A percentile compares a stretch with the other conserved stretches of the same genome.
Conservation (phyloP, 1,139 yeast species). For the Magnusiomyces suaveolens region DNA sequence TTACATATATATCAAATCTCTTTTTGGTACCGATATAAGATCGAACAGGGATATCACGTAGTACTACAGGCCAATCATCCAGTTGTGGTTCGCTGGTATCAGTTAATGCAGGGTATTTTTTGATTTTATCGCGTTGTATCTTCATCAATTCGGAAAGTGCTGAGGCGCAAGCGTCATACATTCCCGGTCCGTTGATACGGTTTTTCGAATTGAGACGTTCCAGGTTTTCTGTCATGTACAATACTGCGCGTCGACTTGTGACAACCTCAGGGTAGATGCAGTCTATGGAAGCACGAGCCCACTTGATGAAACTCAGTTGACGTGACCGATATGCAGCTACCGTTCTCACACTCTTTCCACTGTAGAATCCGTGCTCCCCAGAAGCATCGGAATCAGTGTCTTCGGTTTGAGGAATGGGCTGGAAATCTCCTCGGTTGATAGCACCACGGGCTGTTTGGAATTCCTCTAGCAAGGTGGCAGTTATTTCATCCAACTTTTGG, state of each 20-base stretch:
- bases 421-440: not conserved
- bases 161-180: not conserved
- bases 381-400: not conserved
- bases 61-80: not conserved
- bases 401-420: not conserved
- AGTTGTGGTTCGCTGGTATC: not conserved
- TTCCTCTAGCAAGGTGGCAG: not conserved
- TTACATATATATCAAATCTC: not conserved
- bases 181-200: not conserved
- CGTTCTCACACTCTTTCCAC: not conserved
- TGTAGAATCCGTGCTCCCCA: not conserved
- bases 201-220: not conserved
- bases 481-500: not conserved
- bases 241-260: not conserved
- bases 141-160: slow-evolving; percentile 1
- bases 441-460: not conserved
- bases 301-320: not conserved
- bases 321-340: not conserved
- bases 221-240: not conserved
- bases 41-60: not conserved
- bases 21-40: not conserved
- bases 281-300: not conserved
- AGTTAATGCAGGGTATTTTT: not conserved
- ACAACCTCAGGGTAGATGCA: not conserved
- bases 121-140: not conserved